Evolutionary conservation across 2,329 filamentous ascomycete species (phyloP).

Genomic region (Leptographium flavum): DNA sequence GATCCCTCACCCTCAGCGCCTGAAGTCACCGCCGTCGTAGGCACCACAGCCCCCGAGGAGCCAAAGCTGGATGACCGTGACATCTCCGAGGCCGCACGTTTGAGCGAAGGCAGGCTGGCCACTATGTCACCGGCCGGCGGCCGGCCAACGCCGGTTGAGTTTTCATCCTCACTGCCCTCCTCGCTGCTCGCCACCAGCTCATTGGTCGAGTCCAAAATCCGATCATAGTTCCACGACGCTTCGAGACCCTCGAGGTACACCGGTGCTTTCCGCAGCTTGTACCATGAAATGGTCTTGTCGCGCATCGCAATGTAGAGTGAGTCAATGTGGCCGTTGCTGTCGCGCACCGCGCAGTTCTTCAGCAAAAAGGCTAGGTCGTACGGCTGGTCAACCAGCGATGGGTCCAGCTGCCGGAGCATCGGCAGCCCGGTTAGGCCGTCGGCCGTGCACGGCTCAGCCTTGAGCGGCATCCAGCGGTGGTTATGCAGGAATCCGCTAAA

Average conservation of each 20-base stretch:
- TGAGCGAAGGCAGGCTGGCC: slow-evolving; percentile 25
- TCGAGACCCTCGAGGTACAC: slow-evolving; percentile 38
- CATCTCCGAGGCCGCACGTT: slow-evolving; percentile 38
- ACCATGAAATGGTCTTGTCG: slow-evolving; percentile 40
- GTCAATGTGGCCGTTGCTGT: slow-evolving; percentile 38
- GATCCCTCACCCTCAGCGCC: slow-evolving; percentile 14
- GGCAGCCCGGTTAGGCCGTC: slow-evolving; percentile 39
- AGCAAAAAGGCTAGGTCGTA: slow-evolving; percentile 38
- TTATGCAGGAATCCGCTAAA: slow-evolving; percentile 35
- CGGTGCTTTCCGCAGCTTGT: slow-evolving; percentile 31
- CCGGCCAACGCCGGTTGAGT: slow-evolving; percentile 9
- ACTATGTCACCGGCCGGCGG: slow-evolving; percentile 34
- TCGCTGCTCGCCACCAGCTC: slow-evolving; percentile 13
- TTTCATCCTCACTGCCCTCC: slow-evolving; percentile 10
- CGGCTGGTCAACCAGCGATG: slow-evolving; percentile 23
- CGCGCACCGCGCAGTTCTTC: slow-evolving; percentile 39
- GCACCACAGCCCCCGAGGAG: slow-evolving; percentile 13
- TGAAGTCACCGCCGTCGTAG: slow-evolving; percentile 11
- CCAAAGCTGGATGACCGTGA: slow-evolving; percentile 32
- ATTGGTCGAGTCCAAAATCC: slow-evolving; percentile 30
- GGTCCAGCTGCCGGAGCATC: slow-evolving; percentile 41
- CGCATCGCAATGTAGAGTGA: slow-evolving; percentile 46
- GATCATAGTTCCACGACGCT: slow-evolving; percentile 37
- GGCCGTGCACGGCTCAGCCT: slow-evolving; percentile 42
- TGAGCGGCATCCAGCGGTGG: slow-evolving; percentile 41